phyloP scores from a whole-genome alignment of 352 stramenopile species.

The Phytophthora litchii region DNA sequence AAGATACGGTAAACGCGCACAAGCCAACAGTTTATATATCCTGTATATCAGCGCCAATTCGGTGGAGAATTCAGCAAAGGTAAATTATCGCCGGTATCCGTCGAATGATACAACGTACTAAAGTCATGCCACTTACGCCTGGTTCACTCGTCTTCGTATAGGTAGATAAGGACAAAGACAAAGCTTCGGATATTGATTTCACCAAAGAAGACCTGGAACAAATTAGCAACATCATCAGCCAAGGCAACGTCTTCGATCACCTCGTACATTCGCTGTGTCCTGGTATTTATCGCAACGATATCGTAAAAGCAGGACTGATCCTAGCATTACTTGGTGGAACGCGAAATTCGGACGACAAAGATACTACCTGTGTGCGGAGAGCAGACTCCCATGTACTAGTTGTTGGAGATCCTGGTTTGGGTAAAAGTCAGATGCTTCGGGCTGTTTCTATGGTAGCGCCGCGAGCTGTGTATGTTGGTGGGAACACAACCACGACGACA shows the following conservation, averaged over 20 bases:
- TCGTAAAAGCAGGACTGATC: constrained; percentile 97
- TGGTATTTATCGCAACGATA: constrained; percentile 97
- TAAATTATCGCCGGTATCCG: constrained; percentile 9
- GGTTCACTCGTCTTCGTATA: constrained; percentile 3
- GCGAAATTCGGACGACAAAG: constrained; percentile 62
- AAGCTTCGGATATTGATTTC: constrained; percentile 73
- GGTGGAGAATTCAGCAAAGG: constrained; percentile 77
- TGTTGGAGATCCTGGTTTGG: constrained; percentile 95
- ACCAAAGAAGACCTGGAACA: constrained; percentile 91
- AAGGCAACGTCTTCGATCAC: constrained; percentile 93
- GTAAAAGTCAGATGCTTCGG: constrained; percentile 96
- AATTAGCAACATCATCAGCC: constrained; percentile 90
- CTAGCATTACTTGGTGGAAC: constrained; percentile 95
- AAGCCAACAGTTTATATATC: constrained; percentile 93
- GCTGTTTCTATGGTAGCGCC: constrained; percentile 91
- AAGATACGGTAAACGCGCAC: constrained; percentile 88
- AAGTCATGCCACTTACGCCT: constrained; percentile 1
- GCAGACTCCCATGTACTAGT: constrained; percentile 96
- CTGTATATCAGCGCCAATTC: constrained; percentile 95
- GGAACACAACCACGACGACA: constrained; percentile 96
- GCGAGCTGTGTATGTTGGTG: constrained; percentile 96
- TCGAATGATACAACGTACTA: too few relatives aligned
- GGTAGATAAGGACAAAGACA: constrained; percentile 56
- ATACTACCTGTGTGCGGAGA: constrained; percentile 73
- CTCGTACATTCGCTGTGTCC: constrained; percentile 96